Evolutionary conservation across 2,329 filamentous ascomycete genomes (phyloP), one percentile per base, ranked within the genome.

Genomic region (Neophaeococcomyces mojaviensis): DNA sequence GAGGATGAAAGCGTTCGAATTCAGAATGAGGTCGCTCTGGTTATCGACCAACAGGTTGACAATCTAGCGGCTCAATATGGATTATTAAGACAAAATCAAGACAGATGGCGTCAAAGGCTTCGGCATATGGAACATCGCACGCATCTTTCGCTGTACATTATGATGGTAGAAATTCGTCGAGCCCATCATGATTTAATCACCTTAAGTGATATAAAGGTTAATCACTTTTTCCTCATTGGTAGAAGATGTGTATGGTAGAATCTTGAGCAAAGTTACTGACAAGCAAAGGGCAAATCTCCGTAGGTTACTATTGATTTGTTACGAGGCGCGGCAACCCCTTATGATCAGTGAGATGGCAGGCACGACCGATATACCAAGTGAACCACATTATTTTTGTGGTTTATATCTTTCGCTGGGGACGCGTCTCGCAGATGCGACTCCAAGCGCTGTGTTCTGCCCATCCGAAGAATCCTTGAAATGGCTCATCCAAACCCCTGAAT

Each of bases 111-210:
- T 8, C 38, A 15, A 40, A 28, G 43, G 40, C 52, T 61, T n/a
- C 40, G 51, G 4, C 13, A 49, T 2, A 60, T 59, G 44, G 26
- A 52, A 19, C 38, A 62, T 37, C 50, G 60, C 3, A 63, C 61
- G 1, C 61, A 61, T 35, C 49, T 62, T 15, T 63, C 59, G 60
- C 40, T 59, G 8, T 26, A 55, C 22, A 42, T 61, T 10, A 55
- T 49, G 0, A 51, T 60, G 13, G 55, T 56, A 12, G 35, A 46
- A 28, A 50, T 60, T 16, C 22, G 41, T 9, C 26, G 34, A 20
- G 49, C 40, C 9, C 39, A 52, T 19, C 28, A 30, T 34, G 36
- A 50, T 36, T 49, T 39, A 43, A 35, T 49, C 6, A 39, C 22
- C 24, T 44, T 32, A 2, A 26, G 41, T 18, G 42, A 57, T 46